Base-by-base conservation (phyloP, 2,329 filamentous ascomycete genomes). In the Neonectria ditissima region DNA sequence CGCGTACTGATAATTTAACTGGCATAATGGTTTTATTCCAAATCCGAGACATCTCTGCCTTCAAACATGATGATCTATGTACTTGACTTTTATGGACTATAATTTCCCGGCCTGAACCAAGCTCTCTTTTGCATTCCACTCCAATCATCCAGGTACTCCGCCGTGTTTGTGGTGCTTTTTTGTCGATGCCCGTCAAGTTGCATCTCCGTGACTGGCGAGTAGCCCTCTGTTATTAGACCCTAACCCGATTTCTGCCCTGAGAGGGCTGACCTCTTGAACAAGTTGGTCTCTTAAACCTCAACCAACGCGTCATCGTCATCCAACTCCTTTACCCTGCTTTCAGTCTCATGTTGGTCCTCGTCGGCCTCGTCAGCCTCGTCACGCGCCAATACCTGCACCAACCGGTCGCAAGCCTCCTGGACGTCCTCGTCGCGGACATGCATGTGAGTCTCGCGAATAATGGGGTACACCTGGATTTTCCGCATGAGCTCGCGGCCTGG, bases 311-410 rank as follows among this genome's bases (percentile, higher is more conserved):
- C 82, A 16, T 88, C 86, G 6, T 87, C 84, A 45, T 84, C 83
- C 11, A 81, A 61, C 66, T 85, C 84, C 41, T 83, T 80, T 63
- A 78, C 80, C 72, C 69, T 85, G 4, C 55, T 61, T 22, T 67
- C 67, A 80, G 81, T 41, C 37, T 11, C 37, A 20, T 11, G 9
- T 13, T 41, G 68, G 68, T 77, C 76, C 59, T 85, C 82, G 62
- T 81, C 77, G 59, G 75, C 70, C 43, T 80, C 82, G 4, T 69
- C 75, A 14, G 81, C 89, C 76, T 96, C 94, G 47, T 94, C 92
- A 59, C 92, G 84, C 89, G 94, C 93, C 65, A 97, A 77, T 7
- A 97, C 89, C 76, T 99, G 93, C 50, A 99, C 96, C 55, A 98
- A 76, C 60, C 96, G 86, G 77, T 98, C 96, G 73, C 92, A 97